Base-by-base conservation (phyloP, 169 alveolate species). In the Ichthyophthirius multifiliis region DNA sequence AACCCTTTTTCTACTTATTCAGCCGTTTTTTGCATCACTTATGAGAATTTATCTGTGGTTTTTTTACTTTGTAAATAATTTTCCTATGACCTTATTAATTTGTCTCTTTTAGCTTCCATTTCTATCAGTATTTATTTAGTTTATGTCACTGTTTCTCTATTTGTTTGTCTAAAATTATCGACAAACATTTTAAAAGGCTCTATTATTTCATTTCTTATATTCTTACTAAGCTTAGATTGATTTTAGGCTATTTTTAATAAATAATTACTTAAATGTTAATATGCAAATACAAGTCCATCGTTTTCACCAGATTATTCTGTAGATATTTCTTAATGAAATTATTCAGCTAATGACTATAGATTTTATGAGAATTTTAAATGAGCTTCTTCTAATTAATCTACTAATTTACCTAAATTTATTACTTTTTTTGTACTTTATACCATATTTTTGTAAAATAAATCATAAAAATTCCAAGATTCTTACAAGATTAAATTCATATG, bases 141-240 rank as follows among this genome's bases (percentile, higher is more conserved):
- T 18, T 16, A 31, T n/a, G 16, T 37, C 13, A 23, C 41, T 15
- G 35, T 67, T 39, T 67, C 35, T 4, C 62, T 10, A 39, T 37
- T 37, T 13, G 62, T 37, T 67, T 67, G 46, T 27, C 77, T 41
- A 30, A 37, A 37, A 67, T 67, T 67, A 5, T 41, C 77, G 16
- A 67, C 45, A 67, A 67, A 67, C 4, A 44, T 34, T 37, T 67
- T 41, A 44, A 67, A 67, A 15, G 77, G 77, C 34, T 67, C 77
- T 37, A 67, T 35, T 18, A 67, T 39, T 20, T 67, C 77, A 41
- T 39, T 37, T 9, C 18, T 0, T 18, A 67, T 39, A 31, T 67
- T 67, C 41, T 67, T 67, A 3, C 55, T 20, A 9, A 37, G 3
- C n/a, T 67, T 15, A 9, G 20, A 5, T 6, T 67, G 46, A 4